phyloP scores from a whole-genome alignment of 192 early-diverging fungal genomes.

The Piromyces sp. region DNA sequence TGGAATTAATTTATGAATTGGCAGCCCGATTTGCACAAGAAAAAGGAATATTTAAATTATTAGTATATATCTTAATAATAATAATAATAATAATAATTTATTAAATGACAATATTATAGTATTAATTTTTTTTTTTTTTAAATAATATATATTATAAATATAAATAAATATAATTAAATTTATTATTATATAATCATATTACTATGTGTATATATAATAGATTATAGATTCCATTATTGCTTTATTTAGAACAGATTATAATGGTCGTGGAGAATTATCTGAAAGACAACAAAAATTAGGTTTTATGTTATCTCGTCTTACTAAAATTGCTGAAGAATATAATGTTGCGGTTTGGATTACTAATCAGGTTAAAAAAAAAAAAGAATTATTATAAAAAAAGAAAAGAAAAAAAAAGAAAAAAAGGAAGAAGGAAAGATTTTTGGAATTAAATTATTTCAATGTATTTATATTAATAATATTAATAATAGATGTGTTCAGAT shows the following conservation, averaged over 20 bases:
- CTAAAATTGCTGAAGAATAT: slow-evolving; percentile 66
- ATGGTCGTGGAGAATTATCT: slow-evolving; percentile 67
- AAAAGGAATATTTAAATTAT: slow-evolving; percentile 30
- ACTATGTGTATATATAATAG: slow-evolving; percentile 8
- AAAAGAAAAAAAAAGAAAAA: not conserved
- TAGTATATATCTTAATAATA: too few relatives aligned
- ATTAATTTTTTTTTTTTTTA: too few relatives aligned
- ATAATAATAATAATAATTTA: too few relatives aligned
- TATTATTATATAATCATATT: too few relatives aligned
- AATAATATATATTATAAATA: too few relatives aligned
- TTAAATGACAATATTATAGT: too few relatives aligned
- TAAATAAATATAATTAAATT: too few relatives aligned
- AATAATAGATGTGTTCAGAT: slow-evolving; percentile 22
- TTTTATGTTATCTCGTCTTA: slow-evolving; percentile 50
- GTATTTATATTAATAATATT: not conserved
- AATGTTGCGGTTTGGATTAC: slow-evolving; percentile 71
- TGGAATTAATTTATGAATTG: slow-evolving; percentile 56
- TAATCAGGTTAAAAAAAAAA: slow-evolving; percentile 31
- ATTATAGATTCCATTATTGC: slow-evolving; percentile 69
- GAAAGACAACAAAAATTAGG: slow-evolving; percentile 70
- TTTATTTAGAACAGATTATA: slow-evolving; percentile 63
- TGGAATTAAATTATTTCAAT: too few relatives aligned
- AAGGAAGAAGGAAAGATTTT: not conserved
- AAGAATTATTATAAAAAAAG: not conserved
- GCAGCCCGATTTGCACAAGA: slow-evolving; percentile 49